phyloP scores from a whole-genome alignment of 495 filamentous ascomycete genomes.

The Pyrenula aspistea region DNA sequence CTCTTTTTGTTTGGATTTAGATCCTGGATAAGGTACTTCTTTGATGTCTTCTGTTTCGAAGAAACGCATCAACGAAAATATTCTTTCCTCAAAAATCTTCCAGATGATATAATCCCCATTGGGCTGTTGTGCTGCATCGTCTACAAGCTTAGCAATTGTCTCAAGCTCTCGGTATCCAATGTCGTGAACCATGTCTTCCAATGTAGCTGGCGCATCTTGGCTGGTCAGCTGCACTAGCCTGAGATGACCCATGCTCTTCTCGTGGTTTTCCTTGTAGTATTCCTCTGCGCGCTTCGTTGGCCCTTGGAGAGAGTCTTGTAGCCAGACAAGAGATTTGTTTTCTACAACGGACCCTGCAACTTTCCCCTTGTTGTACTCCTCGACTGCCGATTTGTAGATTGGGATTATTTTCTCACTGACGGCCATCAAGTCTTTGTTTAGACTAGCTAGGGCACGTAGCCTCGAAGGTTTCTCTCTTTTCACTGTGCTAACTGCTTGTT shows the following conservation, averaged over 20 bases:
- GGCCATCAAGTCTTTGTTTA: not conserved
- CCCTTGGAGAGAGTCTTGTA: not conserved
- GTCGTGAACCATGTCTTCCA: slow-evolving; percentile 10
- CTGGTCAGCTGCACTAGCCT: slow-evolving; percentile 6
- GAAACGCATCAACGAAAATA: slow-evolving; percentile 49
- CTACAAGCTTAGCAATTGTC: slow-evolving; percentile 16
- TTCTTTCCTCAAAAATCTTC: slow-evolving; percentile 54
- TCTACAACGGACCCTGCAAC: not conserved
- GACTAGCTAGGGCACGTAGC: slow-evolving; percentile 3
- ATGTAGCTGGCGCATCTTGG: slow-evolving; percentile 11
- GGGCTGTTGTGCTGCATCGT: slow-evolving; percentile 23
- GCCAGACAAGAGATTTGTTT: not conserved
- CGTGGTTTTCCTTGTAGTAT: not conserved
- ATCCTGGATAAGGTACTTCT: not conserved
- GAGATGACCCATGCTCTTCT: slow-evolving; percentile 3
- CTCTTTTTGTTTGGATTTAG: slow-evolving; percentile 8
- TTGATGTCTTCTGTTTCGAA: slow-evolving; percentile 16
- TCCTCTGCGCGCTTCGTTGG: not conserved
- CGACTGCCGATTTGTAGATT: slow-evolving; percentile 14
- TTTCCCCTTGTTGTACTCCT: not conserved
- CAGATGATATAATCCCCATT: slow-evolving; percentile 57
- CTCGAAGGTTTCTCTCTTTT: slow-evolving; percentile 1
- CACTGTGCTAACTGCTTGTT: not conserved
- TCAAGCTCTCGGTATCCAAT: slow-evolving; percentile 17
- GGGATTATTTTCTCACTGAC: slow-evolving; percentile 15